Evolutionary conservation across 2,329 filamentous ascomycete genomes (phyloP).

Genomic region (Helotiales sp.): DNA sequence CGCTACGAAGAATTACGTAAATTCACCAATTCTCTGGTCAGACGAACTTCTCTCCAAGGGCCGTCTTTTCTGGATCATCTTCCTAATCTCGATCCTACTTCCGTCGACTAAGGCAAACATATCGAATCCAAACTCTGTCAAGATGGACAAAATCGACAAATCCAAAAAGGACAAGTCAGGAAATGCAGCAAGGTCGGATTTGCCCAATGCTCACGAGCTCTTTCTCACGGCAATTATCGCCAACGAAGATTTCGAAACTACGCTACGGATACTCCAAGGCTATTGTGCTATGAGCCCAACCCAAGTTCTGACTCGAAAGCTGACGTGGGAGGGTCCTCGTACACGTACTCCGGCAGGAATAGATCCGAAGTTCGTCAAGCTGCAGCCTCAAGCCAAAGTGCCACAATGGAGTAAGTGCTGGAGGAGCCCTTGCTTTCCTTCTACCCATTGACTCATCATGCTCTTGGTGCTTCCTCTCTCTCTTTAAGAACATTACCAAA

Average conservation of each 20-base stretch:
- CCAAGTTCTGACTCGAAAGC: constrained; percentile 54
- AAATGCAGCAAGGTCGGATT: neutral
- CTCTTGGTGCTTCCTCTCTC: neutral
- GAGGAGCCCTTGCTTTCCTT: neutral
- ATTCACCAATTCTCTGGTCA: neutral
- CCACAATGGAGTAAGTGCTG: constrained; percentile 49
- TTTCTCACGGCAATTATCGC: constrained; percentile 61
- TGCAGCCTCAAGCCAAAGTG: constrained; percentile 29
- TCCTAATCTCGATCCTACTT: neutral
- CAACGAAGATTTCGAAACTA: constrained; percentile 54
- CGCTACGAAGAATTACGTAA: neutral
- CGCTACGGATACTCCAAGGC: constrained; percentile 59
- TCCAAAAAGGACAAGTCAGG: neutral
- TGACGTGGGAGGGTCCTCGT: constrained; percentile 57
- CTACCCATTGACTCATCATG: neutral
- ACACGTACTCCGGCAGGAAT: constrained; percentile 40
- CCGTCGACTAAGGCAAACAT: neutral
- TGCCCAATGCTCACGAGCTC: constrained; percentile 58
- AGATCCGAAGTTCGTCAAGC: constrained; percentile 29
- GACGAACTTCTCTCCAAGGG: neutral
- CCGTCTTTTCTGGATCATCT: neutral
- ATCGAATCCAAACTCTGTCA: neutral
- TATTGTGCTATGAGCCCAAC: constrained; percentile 61
- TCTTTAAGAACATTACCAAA: neutral
- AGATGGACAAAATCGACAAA: neutral